These are phyloP conservation scores for Trichomonascaceae sp. DNA, from an alignment of 1,139 yeast species.

Conservation along the genomic window DNA sequence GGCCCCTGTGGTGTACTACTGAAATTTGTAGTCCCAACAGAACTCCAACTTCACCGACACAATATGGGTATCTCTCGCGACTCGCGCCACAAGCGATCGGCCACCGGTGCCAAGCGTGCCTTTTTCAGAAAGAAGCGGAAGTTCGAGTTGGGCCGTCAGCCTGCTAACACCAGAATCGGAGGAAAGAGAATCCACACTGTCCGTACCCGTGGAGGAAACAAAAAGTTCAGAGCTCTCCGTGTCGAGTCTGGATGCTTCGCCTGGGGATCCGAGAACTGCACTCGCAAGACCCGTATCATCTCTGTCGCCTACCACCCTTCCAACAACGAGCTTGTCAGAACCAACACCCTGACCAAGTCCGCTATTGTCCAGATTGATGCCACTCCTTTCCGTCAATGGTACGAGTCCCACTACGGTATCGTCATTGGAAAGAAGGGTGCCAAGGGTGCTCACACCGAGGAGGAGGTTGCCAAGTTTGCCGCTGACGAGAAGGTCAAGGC, in stretches of 20 bases:
- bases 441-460: slow-evolving; percentile 25
- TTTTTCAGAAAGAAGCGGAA: slow-evolving; percentile 99
- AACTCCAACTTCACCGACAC: background rate
- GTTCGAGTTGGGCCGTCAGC: slow-evolving; percentile 99
- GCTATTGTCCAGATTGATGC: slow-evolving; percentile 99
- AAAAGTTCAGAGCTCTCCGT: slow-evolving; percentile 99
- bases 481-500: slow-evolving; percentile 70
- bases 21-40: background rate
- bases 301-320: slow-evolving; percentile 99
- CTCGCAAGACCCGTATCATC: slow-evolving; percentile 98
- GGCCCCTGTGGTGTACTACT: too few relatives aligned
- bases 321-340: slow-evolving; percentile 98
- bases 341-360: slow-evolving; percentile 97
- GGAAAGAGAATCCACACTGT: slow-evolving; percentile 97
- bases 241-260: slow-evolving; percentile 99
- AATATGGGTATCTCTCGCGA: slow-evolving; percentile 99
- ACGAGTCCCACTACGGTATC: slow-evolving; percentile 95
- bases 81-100: slow-evolving; percentile 99
- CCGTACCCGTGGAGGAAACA: slow-evolving; percentile 99
- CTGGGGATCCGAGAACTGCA: slow-evolving; percentile 98
- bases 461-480: slow-evolving; percentile 29
- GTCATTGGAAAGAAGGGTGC: slow-evolving; percentile 72
- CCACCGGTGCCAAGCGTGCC: slow-evolving; percentile 99
- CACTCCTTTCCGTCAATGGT: slow-evolving; percentile 99
- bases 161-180: slow-evolving; percentile 99